Base-by-base conservation (phyloP, 2,329 filamentous ascomycete species). In the Venturia carpophila region DNA sequence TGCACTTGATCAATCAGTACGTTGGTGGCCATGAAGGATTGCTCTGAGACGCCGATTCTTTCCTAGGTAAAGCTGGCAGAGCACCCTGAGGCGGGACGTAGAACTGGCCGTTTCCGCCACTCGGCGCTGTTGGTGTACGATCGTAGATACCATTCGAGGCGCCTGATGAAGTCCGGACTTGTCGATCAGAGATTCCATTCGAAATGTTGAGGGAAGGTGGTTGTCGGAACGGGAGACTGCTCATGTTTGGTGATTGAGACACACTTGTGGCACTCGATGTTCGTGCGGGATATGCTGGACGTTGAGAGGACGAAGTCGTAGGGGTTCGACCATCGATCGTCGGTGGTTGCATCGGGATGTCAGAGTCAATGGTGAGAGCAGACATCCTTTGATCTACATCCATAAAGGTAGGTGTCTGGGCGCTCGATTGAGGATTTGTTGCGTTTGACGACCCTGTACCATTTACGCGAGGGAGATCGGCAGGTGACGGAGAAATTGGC, bases 341-440 rank as follows among this genome's bases (percentile, higher is more conserved):
- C 2, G 52, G 52, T 34, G 52, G 52, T 37, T 58, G 52, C 30
- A 58, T 58, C 2, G 52, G 52, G 21, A 58, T 58, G 19, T 62
- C 43, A 27, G 37, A 30, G 52, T 64, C 43, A 11, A 66, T 66
- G 55, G 27, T 55, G 21, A 66, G 60, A 21, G 41, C 37, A 21
- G 30, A 41, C 65, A 66, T 66, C 11, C 24, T 45, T n/a, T 55
- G 34, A 39, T 66, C 65, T 47, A 65, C 62, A n/a, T 65, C 64
- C 43, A 41, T 60, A 19, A 47, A 37, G n/a, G 64, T 65, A 15
- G 64, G 64, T 27, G 64, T 65, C n/a, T 56, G 64, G 17, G 45
- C 60, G 10, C 37, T 39, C 27, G 64, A 41, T 58, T 34, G 52
- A 58, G 27, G 24, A 27, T 37, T 58, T 52, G 52, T 62, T 39